phyloP scores from a whole-genome alignment of 83 land plant species.

The Picea mariana region DNA sequence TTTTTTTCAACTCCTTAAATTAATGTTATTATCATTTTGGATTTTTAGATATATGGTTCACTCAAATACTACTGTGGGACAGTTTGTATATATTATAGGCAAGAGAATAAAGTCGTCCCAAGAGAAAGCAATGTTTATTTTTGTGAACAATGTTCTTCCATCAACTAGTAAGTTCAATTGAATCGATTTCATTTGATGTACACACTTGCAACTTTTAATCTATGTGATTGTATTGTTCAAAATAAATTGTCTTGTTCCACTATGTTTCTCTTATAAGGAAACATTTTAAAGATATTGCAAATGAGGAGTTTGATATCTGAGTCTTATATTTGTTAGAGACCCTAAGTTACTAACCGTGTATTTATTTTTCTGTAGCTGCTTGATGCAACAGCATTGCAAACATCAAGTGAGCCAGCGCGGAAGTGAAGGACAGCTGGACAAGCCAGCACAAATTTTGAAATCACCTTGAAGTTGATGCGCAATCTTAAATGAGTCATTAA shows the following conservation, averaged over 20 bases:
- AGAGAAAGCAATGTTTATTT: conserved; percentile 28
- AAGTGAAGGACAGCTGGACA: no score
- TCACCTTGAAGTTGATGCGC: no score
- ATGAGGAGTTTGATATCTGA: no score
- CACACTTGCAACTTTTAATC: neutral
- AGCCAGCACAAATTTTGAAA: no score
- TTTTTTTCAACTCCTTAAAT: no score
- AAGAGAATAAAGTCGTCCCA: conserved; percentile 22
- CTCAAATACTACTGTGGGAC: conserved; percentile 24
- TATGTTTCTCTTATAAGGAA: no score
- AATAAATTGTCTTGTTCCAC: no score
- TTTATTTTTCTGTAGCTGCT: conserved; percentile 6
- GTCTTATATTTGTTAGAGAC: neutral
- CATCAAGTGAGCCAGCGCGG: no score
- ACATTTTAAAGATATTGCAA: no score
- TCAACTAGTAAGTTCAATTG: conserved; percentile 20
- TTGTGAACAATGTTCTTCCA: conserved; percentile 26
- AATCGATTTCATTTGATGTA: neutral
- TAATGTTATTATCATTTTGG: neutral
- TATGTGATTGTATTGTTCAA: neutral
- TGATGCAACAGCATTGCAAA: no score
- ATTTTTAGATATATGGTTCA: conserved; percentile 37
- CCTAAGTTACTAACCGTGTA: neutral
- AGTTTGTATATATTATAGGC: conserved; percentile 28
- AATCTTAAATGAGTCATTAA: no score